phyloP scores from a whole-genome alignment of 1,139 yeast species.

The Sugiyamaella paludigena region DNA sequence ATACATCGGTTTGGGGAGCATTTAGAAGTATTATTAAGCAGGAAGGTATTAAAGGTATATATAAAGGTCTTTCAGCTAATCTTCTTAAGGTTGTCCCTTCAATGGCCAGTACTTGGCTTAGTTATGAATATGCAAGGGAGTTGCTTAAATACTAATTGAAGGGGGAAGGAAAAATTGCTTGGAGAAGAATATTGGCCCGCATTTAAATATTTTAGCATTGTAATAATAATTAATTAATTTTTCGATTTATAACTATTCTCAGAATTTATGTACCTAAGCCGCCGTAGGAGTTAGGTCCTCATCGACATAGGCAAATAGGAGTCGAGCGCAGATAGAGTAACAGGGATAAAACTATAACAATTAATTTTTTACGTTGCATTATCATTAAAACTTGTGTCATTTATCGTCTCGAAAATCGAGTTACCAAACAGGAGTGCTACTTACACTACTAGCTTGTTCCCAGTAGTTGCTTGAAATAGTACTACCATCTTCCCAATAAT shows the following conservation, averaged over 20 bases:
- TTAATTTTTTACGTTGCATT: too few species aligned
- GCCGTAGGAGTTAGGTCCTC: too few species aligned
- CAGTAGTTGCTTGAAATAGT: constrained; percentile 19
- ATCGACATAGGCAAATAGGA: too few species aligned
- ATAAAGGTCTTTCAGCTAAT: constrained; percentile 86
- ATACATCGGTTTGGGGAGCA: constrained; percentile 71
- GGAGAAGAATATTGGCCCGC: too few species aligned
- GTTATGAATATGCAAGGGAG: constrained; percentile 67
- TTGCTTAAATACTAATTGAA: constrained; percentile 8
- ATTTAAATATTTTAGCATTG: too few species aligned
- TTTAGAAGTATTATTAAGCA: constrained; percentile 59
- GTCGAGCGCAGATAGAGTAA: too few species aligned
- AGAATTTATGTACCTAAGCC: too few species aligned
- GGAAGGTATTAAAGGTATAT: constrained; percentile 81
- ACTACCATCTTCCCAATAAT: constrained; percentile 22
- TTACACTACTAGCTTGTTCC: constrained; percentile 21
- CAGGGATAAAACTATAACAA: too few species aligned
- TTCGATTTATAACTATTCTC: too few species aligned
- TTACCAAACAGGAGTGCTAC: constrained; percentile 24
- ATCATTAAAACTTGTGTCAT: too few species aligned
- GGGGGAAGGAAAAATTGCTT: too few species aligned
- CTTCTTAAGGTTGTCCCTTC: constrained; percentile 88
- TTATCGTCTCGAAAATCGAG: neutral
- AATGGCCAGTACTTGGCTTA: constrained; percentile 93
- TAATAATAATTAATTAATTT: too few species aligned